Evolutionary conservation across 129 eudicot genomes (phyloP), one percentile per base, ranked within the genome.

Genomic region (Helianthus tuberosus): DNA sequence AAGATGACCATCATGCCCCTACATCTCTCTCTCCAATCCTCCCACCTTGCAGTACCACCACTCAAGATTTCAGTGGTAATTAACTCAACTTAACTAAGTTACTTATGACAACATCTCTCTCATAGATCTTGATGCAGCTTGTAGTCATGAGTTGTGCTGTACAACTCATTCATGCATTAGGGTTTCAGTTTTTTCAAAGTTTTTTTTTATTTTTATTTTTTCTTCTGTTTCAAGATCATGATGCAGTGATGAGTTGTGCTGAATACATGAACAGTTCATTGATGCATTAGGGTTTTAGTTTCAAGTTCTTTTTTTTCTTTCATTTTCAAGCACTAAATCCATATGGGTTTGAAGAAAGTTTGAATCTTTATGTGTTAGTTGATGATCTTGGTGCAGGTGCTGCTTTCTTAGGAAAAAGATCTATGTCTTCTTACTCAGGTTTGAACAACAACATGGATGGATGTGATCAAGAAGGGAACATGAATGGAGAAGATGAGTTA

Each of bases 1-100:
- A 87, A 67, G 84, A 86, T 72, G 87, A 82, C 66, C 86, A 80
- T 60, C 91, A 82, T 23, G 87, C 73, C 57, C 82, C 84, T 38
- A 67, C 84, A 55, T 88, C 97, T 75, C 86, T 88, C 78, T 48
- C 84, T 55, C 85, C 85, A n/a, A 66, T 86, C 65, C 85, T 83
- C 48, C 85, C 81, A 59, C 79, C 96, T 38, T 89, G 92, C 85
- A 64, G 68, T 38, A 78, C 72, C 47, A 75, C 81, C 41, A 84
- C 91, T 81, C 98, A 88, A 84, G 93, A 90, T 78, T 94, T 88
- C 71, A 91, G 87, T 79, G 97, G 98, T 80, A 78, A 72, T 36
- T 63, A 20, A 62, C 64, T 38, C 3, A 69, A n/a, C 16, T 52
- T 27, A 27, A 27, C 32, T 27, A 27, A 1, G 32, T 27, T 27